phyloP scores from a whole-genome alignment of 2,329 filamentous ascomycete genomes.

The Exophiala lecanii-corni region DNA sequence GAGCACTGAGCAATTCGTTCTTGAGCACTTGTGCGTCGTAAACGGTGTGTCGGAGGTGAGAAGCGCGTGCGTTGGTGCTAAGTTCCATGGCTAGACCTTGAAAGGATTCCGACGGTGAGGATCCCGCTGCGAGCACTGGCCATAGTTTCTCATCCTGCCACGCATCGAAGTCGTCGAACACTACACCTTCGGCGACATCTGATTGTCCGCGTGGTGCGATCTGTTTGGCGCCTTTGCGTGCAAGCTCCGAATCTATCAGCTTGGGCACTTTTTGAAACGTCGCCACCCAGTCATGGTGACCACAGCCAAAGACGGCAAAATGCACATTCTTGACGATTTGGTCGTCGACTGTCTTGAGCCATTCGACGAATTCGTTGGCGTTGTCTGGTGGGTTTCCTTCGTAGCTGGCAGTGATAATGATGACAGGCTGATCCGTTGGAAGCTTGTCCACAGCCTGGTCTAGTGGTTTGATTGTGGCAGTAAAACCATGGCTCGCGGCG shows the following conservation, averaged over 20 bases:
- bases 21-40: constrained; percentile 56
- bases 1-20: constrained; percentile 48
- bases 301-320: constrained; percentile 68
- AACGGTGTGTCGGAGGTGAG: constrained; percentile 59
- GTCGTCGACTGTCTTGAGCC: constrained; percentile 54
- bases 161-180: constrained; percentile 63
- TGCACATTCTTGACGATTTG: constrained; percentile 52
- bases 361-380: constrained; percentile 62
- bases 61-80: constrained; percentile 49
- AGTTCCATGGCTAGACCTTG: constrained; percentile 49
- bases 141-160: constrained; percentile 61
- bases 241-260: constrained; percentile 53
- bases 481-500: constrained; percentile 57
- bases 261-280: constrained; percentile 67
- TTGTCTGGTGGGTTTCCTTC: constrained; percentile 72
- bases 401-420: constrained; percentile 67
- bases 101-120: constrained; percentile 15
- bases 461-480: constrained; percentile 52
- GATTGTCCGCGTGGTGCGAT: constrained; percentile 44
- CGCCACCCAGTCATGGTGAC: constrained; percentile 48
- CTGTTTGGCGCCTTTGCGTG: constrained; percentile 46
- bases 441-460: constrained; percentile 60
- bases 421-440: constrained; percentile 56
- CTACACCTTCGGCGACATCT: constrained; percentile 59
- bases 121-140: constrained; percentile 42